Base-by-base conservation (phyloP, 345 rosid genomes). In the Salix suchowensis region DNA sequence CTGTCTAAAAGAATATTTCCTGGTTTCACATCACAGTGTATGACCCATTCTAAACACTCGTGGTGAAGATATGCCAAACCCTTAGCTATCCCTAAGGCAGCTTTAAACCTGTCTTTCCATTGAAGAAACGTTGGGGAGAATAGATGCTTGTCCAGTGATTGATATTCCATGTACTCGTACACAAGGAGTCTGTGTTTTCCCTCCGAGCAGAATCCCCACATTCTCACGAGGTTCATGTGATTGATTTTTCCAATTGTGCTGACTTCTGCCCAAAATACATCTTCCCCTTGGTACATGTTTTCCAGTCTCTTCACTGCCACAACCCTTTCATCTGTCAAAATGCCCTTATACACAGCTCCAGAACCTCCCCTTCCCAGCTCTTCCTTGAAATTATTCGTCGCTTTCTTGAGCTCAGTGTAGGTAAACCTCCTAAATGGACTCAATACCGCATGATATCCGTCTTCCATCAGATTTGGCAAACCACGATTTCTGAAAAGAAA, bases 21-120 rank as follows among this genome's bases (percentile, higher is more conserved):
- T 39, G 76, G 76, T 55, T 74, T 75, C 34, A 75, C 61, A 36
- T 75, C 78, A n/a, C 78, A 75, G 23, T 75, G 72, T 14, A 76
- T 55, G 18, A 76, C 67, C 78, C 78, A 76, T 2, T 76, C 78
- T 21, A 76, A 40, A 65, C 78, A 55, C 64, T 76, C 78, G 24
- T 76, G 40, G 19, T 76, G 78, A 13, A 76, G 50, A 58, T 68
- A 76, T n/a, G 73, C 78, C 16, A 76, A 32, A 23, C 75, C 79
- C 32, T 61, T 77, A 6, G 40, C 68, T 16, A 21, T 65, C 23
- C 68, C 68, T 1, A 65, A 6, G 13, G 52, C 71, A 15, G 24
- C 44, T 39, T 40, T 13, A 21, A 36, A 42, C 71, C 71, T 68
- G 18, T 12, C 8, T 44, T 68, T 42, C 71, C 71, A 68, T 18